Conservation (phyloP, 352 stramenopile species). For the Phytophthora pini region DNA sequence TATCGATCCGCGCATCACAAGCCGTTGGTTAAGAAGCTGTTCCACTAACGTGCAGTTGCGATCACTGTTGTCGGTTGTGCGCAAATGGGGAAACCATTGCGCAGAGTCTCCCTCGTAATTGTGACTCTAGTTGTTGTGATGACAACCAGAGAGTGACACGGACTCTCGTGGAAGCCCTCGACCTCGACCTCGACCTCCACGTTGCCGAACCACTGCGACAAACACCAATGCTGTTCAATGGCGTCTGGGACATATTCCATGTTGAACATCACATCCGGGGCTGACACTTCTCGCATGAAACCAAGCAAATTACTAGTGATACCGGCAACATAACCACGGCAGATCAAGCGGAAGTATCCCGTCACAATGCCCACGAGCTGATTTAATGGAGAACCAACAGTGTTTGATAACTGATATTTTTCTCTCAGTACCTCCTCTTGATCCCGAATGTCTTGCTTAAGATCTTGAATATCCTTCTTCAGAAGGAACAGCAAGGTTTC, state of each 20-base stretch:
- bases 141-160: not conserved
- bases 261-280: not conserved
- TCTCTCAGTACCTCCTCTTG: not conserved
- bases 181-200: not conserved
- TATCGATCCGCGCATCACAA: conserved; percentile 1
- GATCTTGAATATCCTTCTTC: not conserved
- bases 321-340: not conserved
- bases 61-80: conserved; percentile 1
- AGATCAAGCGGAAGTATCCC: not conserved
- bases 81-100: conserved; percentile 1
- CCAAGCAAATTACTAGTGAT: not conserved
- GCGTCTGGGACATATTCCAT: not conserved
- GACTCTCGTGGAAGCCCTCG: not conserved
- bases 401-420: not conserved
- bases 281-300: not conserved
- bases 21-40: conserved; percentile 1
- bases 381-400: not conserved
- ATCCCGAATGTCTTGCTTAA: not conserved
- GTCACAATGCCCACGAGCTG: not conserved
- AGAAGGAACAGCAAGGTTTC: not conserved
- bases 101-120: not conserved
- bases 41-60: not conserved
- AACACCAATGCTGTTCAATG: not conserved
- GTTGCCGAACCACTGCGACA: not conserved
- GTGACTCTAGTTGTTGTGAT: not conserved